Conservation (phyloP, 805 yeast genomes). For the Scheffersomyces lignosus region DNA sequence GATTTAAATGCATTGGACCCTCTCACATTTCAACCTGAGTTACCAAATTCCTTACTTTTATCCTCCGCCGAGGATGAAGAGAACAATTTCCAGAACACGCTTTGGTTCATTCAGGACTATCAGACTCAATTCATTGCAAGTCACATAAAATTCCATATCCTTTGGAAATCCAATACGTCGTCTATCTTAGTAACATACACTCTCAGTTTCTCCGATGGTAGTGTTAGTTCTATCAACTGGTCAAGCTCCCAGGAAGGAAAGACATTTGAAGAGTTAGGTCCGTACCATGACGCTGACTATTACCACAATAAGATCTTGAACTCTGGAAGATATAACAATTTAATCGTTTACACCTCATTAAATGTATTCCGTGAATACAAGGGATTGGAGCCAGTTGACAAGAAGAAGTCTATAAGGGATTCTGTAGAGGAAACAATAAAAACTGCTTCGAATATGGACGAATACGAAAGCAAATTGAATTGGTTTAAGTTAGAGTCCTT, state of each 20-base stretch:
- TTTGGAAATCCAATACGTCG: constrained; percentile 67
- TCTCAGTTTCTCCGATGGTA: constrained; percentile 13
- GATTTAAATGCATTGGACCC: constrained; percentile 11
- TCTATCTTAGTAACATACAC: constrained; percentile 27
- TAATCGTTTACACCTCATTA: constrained; percentile 53
- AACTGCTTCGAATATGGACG: background rate
- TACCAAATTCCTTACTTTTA: constrained; percentile 9
- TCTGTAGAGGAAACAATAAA: constrained; percentile 25
- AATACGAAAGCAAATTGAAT: constrained; percentile 15
- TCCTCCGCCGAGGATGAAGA: constrained; percentile 1
- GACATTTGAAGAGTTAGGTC: constrained; percentile 18
- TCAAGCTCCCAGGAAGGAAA: constrained; percentile 13
- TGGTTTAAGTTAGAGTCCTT: constrained; percentile 72
- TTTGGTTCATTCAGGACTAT: constrained; percentile 51
- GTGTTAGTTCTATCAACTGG: constrained; percentile 11
- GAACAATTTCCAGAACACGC: constrained; percentile 7
- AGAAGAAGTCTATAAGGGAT: constrained; percentile 21
- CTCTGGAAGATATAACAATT: constrained; percentile 47
- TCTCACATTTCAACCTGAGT: constrained; percentile 19
- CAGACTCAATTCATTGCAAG: constrained; percentile 2
- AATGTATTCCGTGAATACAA: constrained; percentile 49
- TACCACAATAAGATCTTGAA: constrained; percentile 50
- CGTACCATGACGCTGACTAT: constrained; percentile 32
- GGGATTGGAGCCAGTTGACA: constrained; percentile 11
- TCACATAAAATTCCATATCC: constrained; percentile 27